Evolutionary conservation across 2,329 filamentous ascomycete species (phyloP).

Genomic region (Pseudogymnoascus sp.): DNA sequence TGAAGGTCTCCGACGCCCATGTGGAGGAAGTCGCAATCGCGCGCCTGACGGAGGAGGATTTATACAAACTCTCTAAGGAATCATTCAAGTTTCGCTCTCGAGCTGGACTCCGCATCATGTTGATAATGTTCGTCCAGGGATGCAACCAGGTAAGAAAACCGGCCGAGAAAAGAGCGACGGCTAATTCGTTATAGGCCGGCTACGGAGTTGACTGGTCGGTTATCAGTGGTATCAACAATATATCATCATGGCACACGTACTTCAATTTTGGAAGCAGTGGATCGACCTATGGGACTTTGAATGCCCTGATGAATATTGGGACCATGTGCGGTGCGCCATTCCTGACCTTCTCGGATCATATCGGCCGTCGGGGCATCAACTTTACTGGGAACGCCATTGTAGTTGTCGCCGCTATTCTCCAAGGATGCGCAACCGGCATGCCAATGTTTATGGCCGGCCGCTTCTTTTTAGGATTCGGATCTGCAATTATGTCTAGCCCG

Average conservation of each 20-base stretch:
- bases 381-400: constrained; percentile 38
- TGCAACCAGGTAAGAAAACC: constrained; percentile 32
- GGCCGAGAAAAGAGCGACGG: constrained; percentile 8
- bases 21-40: constrained; percentile 38
- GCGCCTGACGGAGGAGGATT: constrained; percentile 38
- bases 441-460: constrained; percentile 21
- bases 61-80: constrained; percentile 34
- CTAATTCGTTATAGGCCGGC: constrained; percentile 25
- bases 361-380: constrained; percentile 42
- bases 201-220: constrained; percentile 43
- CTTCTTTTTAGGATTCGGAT: constrained; percentile 21
- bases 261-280: constrained; percentile 36
- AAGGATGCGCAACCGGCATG: constrained; percentile 17
- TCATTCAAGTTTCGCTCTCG: constrained; percentile 33
- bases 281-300: constrained; percentile 31
- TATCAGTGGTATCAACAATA: constrained; percentile 38
- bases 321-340: constrained; percentile 41
- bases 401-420: constrained; percentile 32
- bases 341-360: constrained; percentile 40
- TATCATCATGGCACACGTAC: constrained; percentile 35
- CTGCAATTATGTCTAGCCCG: constrained; percentile 18
- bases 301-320: constrained; percentile 40
- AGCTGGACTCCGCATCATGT: constrained; percentile 33
- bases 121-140: constrained; percentile 38
- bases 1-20: constrained; percentile 28